phyloP scores from a whole-genome alignment of 495 filamentous ascomycete genomes.

The Aspergillus bridgeri region DNA sequence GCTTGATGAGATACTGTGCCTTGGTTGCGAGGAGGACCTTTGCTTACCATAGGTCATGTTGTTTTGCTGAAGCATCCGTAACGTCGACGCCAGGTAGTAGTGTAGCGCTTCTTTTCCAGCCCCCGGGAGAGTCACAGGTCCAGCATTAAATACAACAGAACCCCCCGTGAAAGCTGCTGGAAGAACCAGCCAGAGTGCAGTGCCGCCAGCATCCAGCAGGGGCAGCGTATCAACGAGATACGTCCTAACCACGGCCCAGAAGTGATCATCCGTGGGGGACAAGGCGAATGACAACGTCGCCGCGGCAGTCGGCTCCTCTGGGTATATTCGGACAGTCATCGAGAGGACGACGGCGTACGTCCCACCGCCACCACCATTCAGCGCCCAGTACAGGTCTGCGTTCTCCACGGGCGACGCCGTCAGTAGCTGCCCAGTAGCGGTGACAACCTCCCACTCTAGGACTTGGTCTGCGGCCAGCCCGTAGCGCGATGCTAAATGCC shows the following conservation, averaged over 20 bases:
- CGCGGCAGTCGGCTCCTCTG: not conserved
- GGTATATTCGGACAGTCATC: not conserved
- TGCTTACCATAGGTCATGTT: not conserved
- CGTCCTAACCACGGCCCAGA: not conserved
- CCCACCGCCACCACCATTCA: not conserved
- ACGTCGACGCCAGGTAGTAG: not conserved
- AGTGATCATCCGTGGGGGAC: not conserved
- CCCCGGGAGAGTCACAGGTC: not conserved
- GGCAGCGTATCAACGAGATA: not conserved
- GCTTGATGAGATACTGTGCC: not conserved
- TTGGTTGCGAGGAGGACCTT: not conserved
- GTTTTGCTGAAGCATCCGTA: not conserved
- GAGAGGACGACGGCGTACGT: not conserved
- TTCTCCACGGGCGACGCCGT: slow-evolving; percentile 52
- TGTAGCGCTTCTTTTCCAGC: not conserved
- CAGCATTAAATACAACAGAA: not conserved
- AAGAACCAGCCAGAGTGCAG: not conserved
- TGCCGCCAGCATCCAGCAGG: not conserved
- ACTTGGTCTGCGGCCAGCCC: slow-evolving; percentile 64
- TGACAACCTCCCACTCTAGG: slow-evolving; percentile 60
- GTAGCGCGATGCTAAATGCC: slow-evolving; percentile 44
- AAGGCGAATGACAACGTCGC: not conserved
- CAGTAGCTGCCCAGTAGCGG: slow-evolving; percentile 44
- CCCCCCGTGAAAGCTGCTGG: not conserved
- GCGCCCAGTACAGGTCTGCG: slow-evolving; percentile 63